phyloP scores from a whole-genome alignment of 352 stramenopile genomes.

The Phytophthora constricta region DNA sequence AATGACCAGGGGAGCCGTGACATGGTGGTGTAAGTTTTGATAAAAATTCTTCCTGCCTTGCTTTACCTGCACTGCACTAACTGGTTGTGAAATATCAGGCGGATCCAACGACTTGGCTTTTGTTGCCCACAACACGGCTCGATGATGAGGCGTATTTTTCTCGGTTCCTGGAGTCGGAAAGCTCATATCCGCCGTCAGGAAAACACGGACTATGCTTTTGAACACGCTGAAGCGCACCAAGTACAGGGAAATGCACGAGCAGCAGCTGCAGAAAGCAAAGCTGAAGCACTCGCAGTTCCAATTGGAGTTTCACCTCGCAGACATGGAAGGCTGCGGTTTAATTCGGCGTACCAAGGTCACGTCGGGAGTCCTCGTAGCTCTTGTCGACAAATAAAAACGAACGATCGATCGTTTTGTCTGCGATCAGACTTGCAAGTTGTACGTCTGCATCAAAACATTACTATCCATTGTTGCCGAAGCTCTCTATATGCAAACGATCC shows the following conservation, averaged over 20 bases:
- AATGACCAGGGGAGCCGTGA: constrained; percentile 26
- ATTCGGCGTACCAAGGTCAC: constrained; percentile 61
- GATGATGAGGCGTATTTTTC: constrained; percentile 57
- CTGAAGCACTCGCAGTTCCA: constrained; percentile 61
- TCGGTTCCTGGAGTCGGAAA: constrained; percentile 69
- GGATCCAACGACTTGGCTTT: constrained; percentile 56
- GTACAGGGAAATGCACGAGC: constrained; percentile 67
- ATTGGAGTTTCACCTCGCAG: constrained; percentile 62
- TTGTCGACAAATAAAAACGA: constrained; percentile 28
- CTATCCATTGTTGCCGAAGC: constrained; percentile 9
- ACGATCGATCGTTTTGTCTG: background rate
- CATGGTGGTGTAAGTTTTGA: constrained; percentile 42
- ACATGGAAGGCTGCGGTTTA: constrained; percentile 68
- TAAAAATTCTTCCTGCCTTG: too few relatives aligned
- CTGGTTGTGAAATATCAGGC: constrained; percentile 24
- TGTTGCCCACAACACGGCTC: constrained; percentile 49
- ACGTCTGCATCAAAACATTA: background rate
- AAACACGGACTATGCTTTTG: constrained; percentile 52
- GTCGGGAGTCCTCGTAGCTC: constrained; percentile 55
- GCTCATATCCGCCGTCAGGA: constrained; percentile 60
- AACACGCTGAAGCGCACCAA: constrained; percentile 58
- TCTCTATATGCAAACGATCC: background rate
- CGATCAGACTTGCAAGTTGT: constrained; percentile 7
- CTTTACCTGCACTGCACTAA: background rate
- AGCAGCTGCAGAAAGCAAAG: constrained; percentile 69